Evolutionary conservation across 805 yeast species (phyloP), one percentile per base, ranked within the genome.

Genomic region (Starmerella bacillaris): DNA sequence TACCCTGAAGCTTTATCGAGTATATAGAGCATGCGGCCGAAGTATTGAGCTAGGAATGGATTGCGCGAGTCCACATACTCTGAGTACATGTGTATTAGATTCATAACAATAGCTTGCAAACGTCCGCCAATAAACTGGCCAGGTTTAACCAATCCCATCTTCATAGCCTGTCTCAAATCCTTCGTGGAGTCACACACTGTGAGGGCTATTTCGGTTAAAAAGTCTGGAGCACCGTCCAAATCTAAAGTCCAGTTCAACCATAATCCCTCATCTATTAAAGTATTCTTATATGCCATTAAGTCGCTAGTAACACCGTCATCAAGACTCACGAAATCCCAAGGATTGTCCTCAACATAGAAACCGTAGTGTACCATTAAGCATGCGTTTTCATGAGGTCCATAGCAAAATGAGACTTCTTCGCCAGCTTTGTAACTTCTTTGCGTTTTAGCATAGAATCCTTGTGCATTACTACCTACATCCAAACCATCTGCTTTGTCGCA

Each of bases 331-430:
- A 59, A 72, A 45, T 80, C 74, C 82, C 84, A 78, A 16, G 52
- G 56, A 50, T 82, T 80, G 1, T 53, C 48, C 0, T 52, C 50
- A 1, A 78, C 53, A 24, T 64, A 62, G 59, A 86, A 86, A 1
- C 95, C 96, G 50, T 86, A 86, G 53, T 86, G 96, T 47, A 78
- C 72, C 7, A 82, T 58, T 22, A 86, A 56, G 44, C 79, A 79
- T 33, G 72, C 82, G 51, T 86, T 83, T 7, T 78, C 71, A 53
- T 86, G 95, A 1, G 94, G 73, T 1, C 96, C 96, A 51, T 86
- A 86, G 34, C 75, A 69, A 44, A 86, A 64, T 45, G 60, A 70
- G 2, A 86, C 45, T 51, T 84, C 92, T 12, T 72, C 72, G 11
- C 56, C 60, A 4, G 53, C 45, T 11, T 39, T 38, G 44, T 60